Base-by-base conservation (phyloP, 1,284 basidiomycete genomes). In the Inonotus hispidus region DNA sequence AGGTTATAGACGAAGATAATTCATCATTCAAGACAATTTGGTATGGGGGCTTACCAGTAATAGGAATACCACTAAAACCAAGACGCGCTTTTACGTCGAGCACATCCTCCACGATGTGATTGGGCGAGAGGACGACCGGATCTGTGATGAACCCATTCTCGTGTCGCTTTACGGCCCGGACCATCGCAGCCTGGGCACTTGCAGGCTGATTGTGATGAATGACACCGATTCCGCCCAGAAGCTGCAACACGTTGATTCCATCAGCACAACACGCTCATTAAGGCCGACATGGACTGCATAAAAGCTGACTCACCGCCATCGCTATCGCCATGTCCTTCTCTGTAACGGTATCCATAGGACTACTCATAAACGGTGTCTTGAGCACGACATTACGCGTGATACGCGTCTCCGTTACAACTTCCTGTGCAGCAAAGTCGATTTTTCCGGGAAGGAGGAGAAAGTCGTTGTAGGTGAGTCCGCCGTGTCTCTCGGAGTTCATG, bases 261-360 rank as follows among this genome's bases (percentile, higher is more conserved):
- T 66, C 62, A 55, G 57, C 56, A 68, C 39, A 65, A 58, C 38
- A 32, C 32, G 32, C 32, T 3, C 32, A 32, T 8, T 32, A 32
- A 32, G 32, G 32, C 32, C 32, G 3, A 16, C 35, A 55, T 16
- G 25, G n/a, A 11, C 16, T 23, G 63, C 62, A 61, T 52, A 38
- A 57, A n/a, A 56, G 64, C 29, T 49, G 62, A 76, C 88, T 76
- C 72, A 91, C 90, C 68, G 95, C 95, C 81, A 98, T 88, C 52
- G 90, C 81, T 71, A 99, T 97, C 57, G 96, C 96, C 95, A 99
- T 99, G 68, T 95, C 88, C 64, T 84, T 86, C 78, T 98, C 96
- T 2, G 97, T 99, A 67, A 99, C 96, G 37, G 96, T 99, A 79
- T 99, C 96, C 96, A 99, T 99, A 46, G 97, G 96, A 63, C 93